Base-by-base conservation (phyloP, 306 rosid species). In the Corylus heterophylla region DNA sequence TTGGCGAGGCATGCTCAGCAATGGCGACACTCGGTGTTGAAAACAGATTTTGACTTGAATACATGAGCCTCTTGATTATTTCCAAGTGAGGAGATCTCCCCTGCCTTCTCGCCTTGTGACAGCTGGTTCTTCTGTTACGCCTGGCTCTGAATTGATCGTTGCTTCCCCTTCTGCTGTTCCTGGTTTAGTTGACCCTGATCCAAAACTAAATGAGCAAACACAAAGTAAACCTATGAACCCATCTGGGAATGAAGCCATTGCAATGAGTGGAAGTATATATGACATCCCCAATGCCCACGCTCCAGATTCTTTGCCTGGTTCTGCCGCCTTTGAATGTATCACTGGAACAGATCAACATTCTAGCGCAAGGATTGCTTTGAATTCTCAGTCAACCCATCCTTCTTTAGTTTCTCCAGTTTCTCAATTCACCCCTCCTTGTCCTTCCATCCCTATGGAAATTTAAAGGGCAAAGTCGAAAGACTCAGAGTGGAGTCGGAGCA, bases 401-500 rank as follows among this genome's bases (percentile, higher is more conserved):
- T 75, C 96, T 69, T 76, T 89, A 64, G 83, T 54, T 81, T 54
- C 85, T 76, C 77, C 92, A 42, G 58, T 74, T 35, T 77, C 88
- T 88, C 90, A 88, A 69, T 77, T 76, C 47, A 63, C 84, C 66
- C 81, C 94, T 79, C 83, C 84, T 83, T 68, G 68, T 71, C 83
- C 89, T 27, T 47, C 92, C 31, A 69, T 73, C 29, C 89, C 88
- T 2, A 8, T 73, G 71, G 93, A 83, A 85, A 83, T 69, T 22
- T 70, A 88, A 84, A 82, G 96, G 85, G 72, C 87, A 80, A 82
- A 77, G 73, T 85, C 89, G 68, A 85, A 93, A 87, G 85, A 80
- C 85, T 13, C 98, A 90, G 59, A 80, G 51, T 85, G 92, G 88
- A 47, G 86, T 76, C 9, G 95, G 93, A 69, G 81, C 82, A 77